Conservation (phyloP, 2,329 filamentous ascomycete genomes). For the Trichophyton mentagrophytes region DNA sequence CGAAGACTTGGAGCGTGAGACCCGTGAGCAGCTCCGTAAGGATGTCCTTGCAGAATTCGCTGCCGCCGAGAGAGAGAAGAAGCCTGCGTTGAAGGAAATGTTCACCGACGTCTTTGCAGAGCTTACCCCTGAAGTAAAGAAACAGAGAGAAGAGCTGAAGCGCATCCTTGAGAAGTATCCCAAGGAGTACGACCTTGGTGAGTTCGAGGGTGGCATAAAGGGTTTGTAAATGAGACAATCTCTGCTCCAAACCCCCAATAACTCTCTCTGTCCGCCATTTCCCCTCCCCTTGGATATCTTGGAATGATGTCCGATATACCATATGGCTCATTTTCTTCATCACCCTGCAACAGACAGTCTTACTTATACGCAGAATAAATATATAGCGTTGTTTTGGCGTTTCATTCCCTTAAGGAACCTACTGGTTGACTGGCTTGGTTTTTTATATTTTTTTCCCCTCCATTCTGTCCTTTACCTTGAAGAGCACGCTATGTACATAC, state of each 20-base stretch:
- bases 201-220: conserved; percentile 60
- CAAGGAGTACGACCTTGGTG: conserved; percentile 73
- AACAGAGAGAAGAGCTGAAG: conserved; percentile 64
- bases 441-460: not conserved
- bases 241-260: not conserved
- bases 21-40: conserved; percentile 53
- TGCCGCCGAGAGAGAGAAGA: conserved; percentile 49
- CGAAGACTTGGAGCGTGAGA: conserved; percentile 64
- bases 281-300: not conserved
- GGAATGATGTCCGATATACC: not conserved
- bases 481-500: not conserved
- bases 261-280: not conserved
- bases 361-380: not conserved
- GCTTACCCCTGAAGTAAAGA: conserved; percentile 62
- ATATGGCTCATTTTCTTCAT: not conserved
- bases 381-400: not conserved
- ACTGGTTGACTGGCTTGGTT: not conserved
- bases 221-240: conserved; percentile 37
- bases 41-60: conserved; percentile 74
- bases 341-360: not conserved
- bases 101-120: conserved; percentile 88
- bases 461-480: not conserved
- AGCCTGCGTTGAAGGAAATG: conserved; percentile 40
- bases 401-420: not conserved
- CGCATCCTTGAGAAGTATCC: conserved; percentile 75